Percentiles rank a stretch among this genome's conserved stretches.
phyloP scores from a whole-genome alignment of 2,329 filamentous ascomycete species.

The Diplocarpon rosae region DNA sequence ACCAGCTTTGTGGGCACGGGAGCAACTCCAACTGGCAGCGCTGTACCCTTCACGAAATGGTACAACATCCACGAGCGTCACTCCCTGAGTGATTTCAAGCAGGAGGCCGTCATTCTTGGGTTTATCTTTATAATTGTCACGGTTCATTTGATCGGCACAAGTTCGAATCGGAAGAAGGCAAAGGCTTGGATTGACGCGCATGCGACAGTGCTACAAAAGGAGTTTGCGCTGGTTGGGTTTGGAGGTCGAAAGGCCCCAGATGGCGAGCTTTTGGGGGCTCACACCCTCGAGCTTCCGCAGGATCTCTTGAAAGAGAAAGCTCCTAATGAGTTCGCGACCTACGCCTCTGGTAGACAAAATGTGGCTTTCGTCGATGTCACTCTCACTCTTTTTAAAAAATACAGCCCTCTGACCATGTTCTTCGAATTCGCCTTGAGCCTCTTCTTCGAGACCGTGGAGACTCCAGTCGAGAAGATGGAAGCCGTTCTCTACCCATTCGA shows the following conservation, averaged over 20 bases:
- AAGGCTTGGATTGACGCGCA: constrained; percentile 71
- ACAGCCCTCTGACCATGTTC: constrained; percentile 29
- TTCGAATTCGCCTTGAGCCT: constrained; percentile 61
- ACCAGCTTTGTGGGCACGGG: constrained; percentile 37
- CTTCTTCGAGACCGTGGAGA: constrained; percentile 65
- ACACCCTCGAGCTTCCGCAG: constrained; percentile 34
- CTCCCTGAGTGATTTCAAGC: constrained; percentile 70
- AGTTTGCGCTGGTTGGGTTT: constrained; percentile 85
- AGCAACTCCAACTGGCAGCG: constrained; percentile 35
- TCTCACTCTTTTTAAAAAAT: constrained; percentile 23
- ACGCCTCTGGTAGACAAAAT: constrained; percentile 87
- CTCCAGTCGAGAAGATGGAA: constrained; percentile 63
- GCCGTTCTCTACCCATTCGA: constrained; percentile 81
- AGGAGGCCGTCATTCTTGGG: constrained; percentile 72
- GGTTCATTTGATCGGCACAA: constrained; percentile 72
- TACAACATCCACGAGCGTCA: constrained; percentile 94
- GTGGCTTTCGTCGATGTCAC: constrained; percentile 79
- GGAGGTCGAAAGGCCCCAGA: constrained; percentile 38
- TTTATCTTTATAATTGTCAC: constrained; percentile 64
- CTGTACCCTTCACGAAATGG: constrained; percentile 78
- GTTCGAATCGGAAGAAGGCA: constrained; percentile 69
- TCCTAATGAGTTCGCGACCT: constrained; percentile 74
- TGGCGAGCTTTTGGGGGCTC: constrained; percentile 29
- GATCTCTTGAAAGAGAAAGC: constrained; percentile 74
- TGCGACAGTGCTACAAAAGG: constrained; percentile 57